These are phyloP conservation scores for Saccharomycopsis amapae DNA, from an alignment of 805 yeast genomes.

Conservation along the genomic window DNA sequence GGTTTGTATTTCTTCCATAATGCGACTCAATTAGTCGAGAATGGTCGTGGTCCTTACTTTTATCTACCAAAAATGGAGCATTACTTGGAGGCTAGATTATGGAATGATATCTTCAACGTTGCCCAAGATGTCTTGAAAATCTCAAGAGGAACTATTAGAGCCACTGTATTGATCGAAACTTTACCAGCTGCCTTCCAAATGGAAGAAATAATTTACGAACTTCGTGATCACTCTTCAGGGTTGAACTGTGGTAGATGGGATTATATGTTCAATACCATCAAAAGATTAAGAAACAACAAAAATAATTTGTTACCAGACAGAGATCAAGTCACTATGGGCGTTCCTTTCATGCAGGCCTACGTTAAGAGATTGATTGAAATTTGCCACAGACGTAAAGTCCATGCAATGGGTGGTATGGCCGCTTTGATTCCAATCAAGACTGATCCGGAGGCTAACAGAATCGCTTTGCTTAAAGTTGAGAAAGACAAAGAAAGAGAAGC, in stretches of 20 bases:
- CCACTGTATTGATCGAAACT: slow-evolving; percentile 77
- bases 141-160: slow-evolving; percentile 72
- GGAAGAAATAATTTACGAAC: slow-evolving; percentile 75
- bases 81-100: slow-evolving; percentile 71
- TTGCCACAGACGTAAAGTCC: slow-evolving; percentile 73
- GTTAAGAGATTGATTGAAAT: slow-evolving; percentile 65
- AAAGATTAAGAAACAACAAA: slow-evolving; percentile 62
- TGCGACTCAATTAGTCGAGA: slow-evolving; percentile 51
- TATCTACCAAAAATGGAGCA: slow-evolving; percentile 85
- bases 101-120: slow-evolving; percentile 75
- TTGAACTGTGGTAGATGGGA: slow-evolving; percentile 90
- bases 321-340: slow-evolving; percentile 70
- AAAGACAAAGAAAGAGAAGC: slow-evolving; percentile 74
- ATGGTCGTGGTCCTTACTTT: slow-evolving; percentile 75
- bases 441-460: slow-evolving; percentile 53
- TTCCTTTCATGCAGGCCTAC: slow-evolving; percentile 75
- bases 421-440: slow-evolving; percentile 78
- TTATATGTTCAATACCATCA: slow-evolving; percentile 75
- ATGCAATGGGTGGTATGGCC: slow-evolving; percentile 90
- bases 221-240: slow-evolving; percentile 72
- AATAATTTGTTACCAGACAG: slow-evolving; percentile 71
- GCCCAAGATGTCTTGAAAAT: slow-evolving; percentile 66
- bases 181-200: slow-evolving; percentile 81
- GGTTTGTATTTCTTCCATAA: slow-evolving; percentile 73
- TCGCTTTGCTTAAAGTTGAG: slow-evolving; percentile 66